These are phyloP conservation scores for Ophidiomyces ophidiicola DNA, from an alignment of 2,329 filamentous ascomycete species.

Conservation along the genomic window DNA sequence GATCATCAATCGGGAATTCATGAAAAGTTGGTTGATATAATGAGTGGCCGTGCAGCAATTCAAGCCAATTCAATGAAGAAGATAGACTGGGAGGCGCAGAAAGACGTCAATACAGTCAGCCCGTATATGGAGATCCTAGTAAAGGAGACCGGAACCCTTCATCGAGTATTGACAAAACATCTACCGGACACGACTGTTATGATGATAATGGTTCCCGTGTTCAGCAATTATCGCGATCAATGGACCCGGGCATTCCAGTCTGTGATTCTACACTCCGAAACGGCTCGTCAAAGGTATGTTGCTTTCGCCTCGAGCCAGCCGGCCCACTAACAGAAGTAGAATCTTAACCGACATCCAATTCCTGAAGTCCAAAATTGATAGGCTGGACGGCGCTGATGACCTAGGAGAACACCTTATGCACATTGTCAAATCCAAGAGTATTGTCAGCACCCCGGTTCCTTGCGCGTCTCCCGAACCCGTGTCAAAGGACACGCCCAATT, in stretches of 20 bases:
- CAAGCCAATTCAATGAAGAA: constrained; percentile 65
- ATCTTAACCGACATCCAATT: constrained; percentile 65
- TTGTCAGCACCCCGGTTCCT: constrained; percentile 14
- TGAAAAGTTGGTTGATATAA: constrained; percentile 86
- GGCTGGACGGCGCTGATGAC: constrained; percentile 67
- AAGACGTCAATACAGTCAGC: constrained; percentile 40
- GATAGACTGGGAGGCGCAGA: constrained; percentile 57
- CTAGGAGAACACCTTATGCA: constrained; percentile 57
- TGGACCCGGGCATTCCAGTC: constrained; percentile 59
- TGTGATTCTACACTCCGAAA: constrained; percentile 51
- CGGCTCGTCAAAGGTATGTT: constrained; percentile 60
- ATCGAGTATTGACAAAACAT: constrained; percentile 72
- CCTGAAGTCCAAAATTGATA: constrained; percentile 57
- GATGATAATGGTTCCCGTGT: constrained; percentile 78
- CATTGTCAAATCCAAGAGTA: constrained; percentile 29
- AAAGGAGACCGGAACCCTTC: constrained; percentile 73
- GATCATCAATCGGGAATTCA: constrained; percentile 86
- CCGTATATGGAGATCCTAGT: constrained; percentile 75
- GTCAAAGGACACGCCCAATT: not conserved
- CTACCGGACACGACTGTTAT: constrained; percentile 62
- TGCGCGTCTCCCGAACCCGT: not conserved
- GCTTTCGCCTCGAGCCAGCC: not conserved
- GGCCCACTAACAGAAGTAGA: constrained; percentile 33
- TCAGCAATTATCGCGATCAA: constrained; percentile 67
- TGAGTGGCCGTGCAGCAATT: constrained; percentile 61